Evolutionary conservation across 345 rosid species (phyloP).

Genomic region (Mercurialis annua): DNA sequence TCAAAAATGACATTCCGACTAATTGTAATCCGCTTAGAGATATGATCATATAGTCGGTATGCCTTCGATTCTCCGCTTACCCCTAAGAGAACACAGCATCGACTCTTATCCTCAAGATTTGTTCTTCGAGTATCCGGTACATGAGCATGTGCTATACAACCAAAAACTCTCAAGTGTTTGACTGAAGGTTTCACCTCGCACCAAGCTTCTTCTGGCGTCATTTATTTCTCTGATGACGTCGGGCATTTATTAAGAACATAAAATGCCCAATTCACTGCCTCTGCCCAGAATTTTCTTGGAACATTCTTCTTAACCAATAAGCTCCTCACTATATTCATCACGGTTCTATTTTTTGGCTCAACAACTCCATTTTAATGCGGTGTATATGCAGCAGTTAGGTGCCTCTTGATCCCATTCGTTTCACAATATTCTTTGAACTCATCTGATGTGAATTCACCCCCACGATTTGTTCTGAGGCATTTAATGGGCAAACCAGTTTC

Average conservation of each 20-base stretch:
- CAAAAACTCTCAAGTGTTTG: neutral
- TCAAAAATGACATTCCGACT: neutral
- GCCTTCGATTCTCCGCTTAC: slow-evolving; percentile 2
- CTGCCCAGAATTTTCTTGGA: neutral
- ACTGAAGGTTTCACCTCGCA: neutral
- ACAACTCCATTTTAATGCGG: neutral
- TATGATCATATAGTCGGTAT: neutral
- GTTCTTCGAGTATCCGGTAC: neutral
- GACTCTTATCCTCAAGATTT: slow-evolving; percentile 3
- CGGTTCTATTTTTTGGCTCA: neutral
- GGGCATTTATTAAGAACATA: slow-evolving; percentile 1
- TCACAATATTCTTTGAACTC: neutral
- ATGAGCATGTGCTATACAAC: neutral
- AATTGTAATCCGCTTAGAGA: neutral
- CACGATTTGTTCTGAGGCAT: slow-evolving; percentile 4
- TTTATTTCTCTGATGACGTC: neutral
- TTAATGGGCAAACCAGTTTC: neutral
- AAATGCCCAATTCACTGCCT: neutral
- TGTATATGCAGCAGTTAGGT: neutral
- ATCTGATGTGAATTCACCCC: neutral
- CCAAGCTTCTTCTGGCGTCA: neutral
- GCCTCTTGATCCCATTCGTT: neutral
- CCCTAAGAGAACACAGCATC: neutral
- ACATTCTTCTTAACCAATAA: neutral
- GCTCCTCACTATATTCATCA: slow-evolving; percentile 1